These are phyloP conservation scores for Cladophialophora psammophila DNA, from an alignment of 2,329 filamentous ascomycete species.

Conservation along the genomic window DNA sequence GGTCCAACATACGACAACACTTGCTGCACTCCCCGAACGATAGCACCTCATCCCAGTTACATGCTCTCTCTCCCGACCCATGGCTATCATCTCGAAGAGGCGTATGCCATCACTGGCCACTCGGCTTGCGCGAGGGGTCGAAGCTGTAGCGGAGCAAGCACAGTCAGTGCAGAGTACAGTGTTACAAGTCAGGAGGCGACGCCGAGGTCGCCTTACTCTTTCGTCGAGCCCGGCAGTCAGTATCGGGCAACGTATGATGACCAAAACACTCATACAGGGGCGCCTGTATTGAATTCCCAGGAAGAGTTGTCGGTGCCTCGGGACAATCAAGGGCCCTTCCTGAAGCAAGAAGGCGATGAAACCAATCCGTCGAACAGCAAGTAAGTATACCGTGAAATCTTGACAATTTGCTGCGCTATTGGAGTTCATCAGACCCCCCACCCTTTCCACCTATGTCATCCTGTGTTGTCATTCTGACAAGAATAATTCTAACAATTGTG, in stretches of 20 bases:
- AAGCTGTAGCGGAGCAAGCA: constrained; percentile 18
- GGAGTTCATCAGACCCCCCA: neutral
- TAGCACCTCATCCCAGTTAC: constrained; percentile 4
- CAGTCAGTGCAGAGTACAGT: constrained; percentile 12
- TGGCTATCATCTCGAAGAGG: constrained; percentile 12
- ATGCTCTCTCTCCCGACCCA: neutral
- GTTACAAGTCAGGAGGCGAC: constrained; percentile 9
- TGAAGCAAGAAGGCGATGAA: neutral
- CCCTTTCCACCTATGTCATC: neutral
- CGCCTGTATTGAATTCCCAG: neutral
- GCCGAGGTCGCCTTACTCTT: constrained; percentile 10
- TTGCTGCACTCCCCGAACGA: constrained; percentile 13
- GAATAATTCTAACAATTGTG: neutral
- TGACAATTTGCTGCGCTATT: neutral
- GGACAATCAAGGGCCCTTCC: neutral
- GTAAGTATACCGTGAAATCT: constrained; percentile 4
- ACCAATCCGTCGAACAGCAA: neutral
- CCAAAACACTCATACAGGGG: neutral
- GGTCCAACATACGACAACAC: constrained; percentile 2
- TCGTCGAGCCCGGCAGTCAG: constrained; percentile 7
- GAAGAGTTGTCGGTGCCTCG: neutral
- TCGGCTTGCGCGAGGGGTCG: constrained; percentile 17
- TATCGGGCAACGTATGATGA: neutral
- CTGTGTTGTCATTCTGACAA: neutral
- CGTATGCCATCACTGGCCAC: constrained; percentile 17